Percentiles rank a stretch among this genome's conserved stretches.
These are phyloP conservation scores for Bimuria novae-zelandiae DNA, from an alignment of 2,329 filamentous ascomycete species.

Conservation along the genomic window DNA sequence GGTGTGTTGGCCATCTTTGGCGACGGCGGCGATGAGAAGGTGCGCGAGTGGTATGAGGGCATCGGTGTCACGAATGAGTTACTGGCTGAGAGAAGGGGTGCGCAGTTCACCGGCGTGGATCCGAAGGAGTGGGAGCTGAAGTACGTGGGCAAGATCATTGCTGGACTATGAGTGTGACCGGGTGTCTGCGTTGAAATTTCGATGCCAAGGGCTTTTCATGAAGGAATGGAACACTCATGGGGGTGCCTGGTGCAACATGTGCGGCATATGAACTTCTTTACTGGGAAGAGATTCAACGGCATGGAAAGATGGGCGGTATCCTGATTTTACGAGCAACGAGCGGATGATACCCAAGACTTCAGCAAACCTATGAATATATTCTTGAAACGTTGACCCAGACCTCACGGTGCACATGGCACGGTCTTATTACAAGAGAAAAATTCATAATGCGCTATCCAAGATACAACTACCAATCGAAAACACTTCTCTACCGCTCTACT, in stretches of 20 bases:
- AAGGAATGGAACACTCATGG: too few relatives aligned
- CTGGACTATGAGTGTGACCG: conserved; percentile 7
- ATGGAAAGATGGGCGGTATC: neutral
- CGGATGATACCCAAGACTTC: conserved; percentile 4
- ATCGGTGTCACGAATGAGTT: conserved; percentile 34
- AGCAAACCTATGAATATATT: neutral
- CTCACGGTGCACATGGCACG: neutral
- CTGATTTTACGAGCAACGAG: conserved; percentile 5
- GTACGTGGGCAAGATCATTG: conserved; percentile 43
- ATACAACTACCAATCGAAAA: neutral
- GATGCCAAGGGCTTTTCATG: neutral
- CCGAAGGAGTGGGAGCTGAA: conserved; percentile 45
- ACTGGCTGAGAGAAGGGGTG: conserved; percentile 36
- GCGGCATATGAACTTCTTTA: neutral
- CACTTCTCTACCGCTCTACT: conserved; percentile 9
- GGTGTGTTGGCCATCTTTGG: conserved; percentile 43
- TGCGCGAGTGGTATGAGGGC: conserved; percentile 43
- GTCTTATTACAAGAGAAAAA: too few relatives aligned
- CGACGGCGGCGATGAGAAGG: conserved; percentile 37
- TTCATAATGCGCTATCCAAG: neutral
- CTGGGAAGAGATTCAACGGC: neutral
- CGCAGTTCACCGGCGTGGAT: conserved; percentile 36
- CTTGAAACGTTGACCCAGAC: neutral
- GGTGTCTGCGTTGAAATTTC: neutral
- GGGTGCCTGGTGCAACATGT: too few relatives aligned